phyloP scores from a whole-genome alignment of 73 alveolate species.

The Paramecium octaurelia region DNA sequence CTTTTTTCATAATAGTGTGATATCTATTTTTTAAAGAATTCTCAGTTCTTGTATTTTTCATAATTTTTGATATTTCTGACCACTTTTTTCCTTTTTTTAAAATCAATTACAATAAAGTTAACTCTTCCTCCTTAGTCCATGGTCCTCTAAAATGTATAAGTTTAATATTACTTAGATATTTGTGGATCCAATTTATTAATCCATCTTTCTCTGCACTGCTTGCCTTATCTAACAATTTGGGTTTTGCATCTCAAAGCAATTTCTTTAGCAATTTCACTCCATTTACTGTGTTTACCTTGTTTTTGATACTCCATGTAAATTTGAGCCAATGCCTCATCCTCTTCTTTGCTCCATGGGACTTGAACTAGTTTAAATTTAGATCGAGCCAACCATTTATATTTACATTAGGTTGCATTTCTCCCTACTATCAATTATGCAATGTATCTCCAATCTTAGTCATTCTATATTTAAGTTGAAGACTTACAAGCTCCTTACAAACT shows the following conservation, averaged over 20 bases:
- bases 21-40: conserved; percentile 55
- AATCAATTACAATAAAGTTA: conserved; percentile 13
- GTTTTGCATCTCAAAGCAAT: conserved; percentile 51
- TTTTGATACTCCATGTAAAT: conserved; percentile 45
- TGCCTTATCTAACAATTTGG: conserved; percentile 57
- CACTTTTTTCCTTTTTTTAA: conserved; percentile 60
- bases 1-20: conserved; percentile 60
- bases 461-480: not conserved
- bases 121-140: conserved; percentile 59
- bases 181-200: conserved; percentile 52
- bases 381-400: conserved; percentile 57
- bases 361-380: conserved; percentile 45
- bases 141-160: conserved; percentile 43
- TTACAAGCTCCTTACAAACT: conserved; percentile 54
- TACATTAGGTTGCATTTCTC: conserved; percentile 55
- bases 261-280: conserved; percentile 66
- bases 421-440: conserved; percentile 62
- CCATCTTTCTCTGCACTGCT: conserved; percentile 64
- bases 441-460: conserved; percentile 55
- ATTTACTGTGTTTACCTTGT: conserved; percentile 52
- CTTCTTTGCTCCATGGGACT: conserved; percentile 64
- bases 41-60: conserved; percentile 55
- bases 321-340: conserved; percentile 46
- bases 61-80: conserved; percentile 59
- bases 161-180: not conserved